Base-by-base conservation (phyloP, 805 yeast species). In the Jamesozyma piceae region DNA sequence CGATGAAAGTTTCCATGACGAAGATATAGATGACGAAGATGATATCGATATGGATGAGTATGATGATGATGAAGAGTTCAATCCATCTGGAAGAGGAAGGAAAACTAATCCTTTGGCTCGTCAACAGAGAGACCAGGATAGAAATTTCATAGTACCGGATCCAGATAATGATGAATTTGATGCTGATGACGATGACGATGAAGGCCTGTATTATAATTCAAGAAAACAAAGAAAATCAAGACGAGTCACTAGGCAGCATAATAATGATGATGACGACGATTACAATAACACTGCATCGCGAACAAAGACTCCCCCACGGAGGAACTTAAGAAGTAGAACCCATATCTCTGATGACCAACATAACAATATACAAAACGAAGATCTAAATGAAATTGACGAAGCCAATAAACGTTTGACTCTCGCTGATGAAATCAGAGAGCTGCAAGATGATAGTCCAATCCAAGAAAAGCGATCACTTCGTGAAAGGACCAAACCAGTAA, bases 401-500 rank as follows among this genome's bases (percentile, higher is more conserved):
- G 56, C 50, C 14, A 47, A 48, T 14, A 57, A 50, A 21, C 47
- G 52, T 21, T 26, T 67, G n/a, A 64, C 76, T 0, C 44, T 83
- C 28, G 74, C 74, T 39, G 77, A 80, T 49, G 95, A 84, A 57
- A 66, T 84, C 14, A 75, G 73, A 41, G 87, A 80, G 22, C 58
- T 82, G 36, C 73, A 77, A 53, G 80, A 78, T 3, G 77, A 80
- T 13, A 79, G 85, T 2, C 72, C 75, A 3, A 65, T 72, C 22
- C 68, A 75, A 15, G 73, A 71, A 38, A 68, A 76, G 41, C 68
- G 78, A 50, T 63, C 70, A 5, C 61, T 81, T 19, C 71, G 89
- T 41, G 80, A 78, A 47, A 62, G 88, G 48, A 77, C 88, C 43
- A 77, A 86, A 49, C 78, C 79, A 22, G 78, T 89, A 10, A 82